Base-by-base conservation (phyloP, 768 basidiomycete species). In the Mrakia frigida region DNA sequence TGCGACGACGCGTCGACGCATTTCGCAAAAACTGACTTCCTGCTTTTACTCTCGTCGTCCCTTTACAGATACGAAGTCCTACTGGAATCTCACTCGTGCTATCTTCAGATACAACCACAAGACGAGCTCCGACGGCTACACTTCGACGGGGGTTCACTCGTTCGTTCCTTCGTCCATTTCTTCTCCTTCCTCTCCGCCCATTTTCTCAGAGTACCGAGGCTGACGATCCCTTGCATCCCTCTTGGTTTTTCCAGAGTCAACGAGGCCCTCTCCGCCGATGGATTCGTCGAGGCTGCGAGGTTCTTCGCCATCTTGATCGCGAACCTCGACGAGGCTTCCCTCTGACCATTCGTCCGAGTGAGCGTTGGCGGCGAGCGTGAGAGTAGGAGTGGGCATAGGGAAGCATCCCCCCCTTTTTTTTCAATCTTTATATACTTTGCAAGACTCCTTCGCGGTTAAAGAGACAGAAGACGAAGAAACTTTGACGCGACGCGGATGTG, bases 51-150 rank as follows among this genome's bases (percentile, higher is more conserved):
- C 79, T 79, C 63, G 69, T 78, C 78, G n/a, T 7, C 60, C 5
- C 11, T 41, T 41, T 5, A 81, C 79, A 74, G 81, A 82, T 69
- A 82, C 82, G 39, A 80, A 79, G 70, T 77, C 78, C 50, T 81
- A 81, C 79, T 82, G 82, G 82, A 80, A 80, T 56, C 77, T 83
- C 46, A 81, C 82, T 25, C 63, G 70, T 11, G 81, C 82, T 59
- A 81, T 83, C 70, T 82, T 82, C 74, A 77, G 82, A 25, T 82
- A 76, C 69, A 70, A 70, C 75, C 75, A 76, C 39, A 33, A 69
- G 25, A 21, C 37, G 14, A 23, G 37, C 35, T 39, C 6, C 25
- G 75, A 70, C n/a, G 33, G 28, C 0, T 71, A 43, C 41, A 68
- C 67, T 7, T 41, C 39, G 37, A 52, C 75, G 10, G 75, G 75